Evolutionary conservation across 345 rosid species (phyloP).

Genomic region (Nephelium lappaceum): DNA sequence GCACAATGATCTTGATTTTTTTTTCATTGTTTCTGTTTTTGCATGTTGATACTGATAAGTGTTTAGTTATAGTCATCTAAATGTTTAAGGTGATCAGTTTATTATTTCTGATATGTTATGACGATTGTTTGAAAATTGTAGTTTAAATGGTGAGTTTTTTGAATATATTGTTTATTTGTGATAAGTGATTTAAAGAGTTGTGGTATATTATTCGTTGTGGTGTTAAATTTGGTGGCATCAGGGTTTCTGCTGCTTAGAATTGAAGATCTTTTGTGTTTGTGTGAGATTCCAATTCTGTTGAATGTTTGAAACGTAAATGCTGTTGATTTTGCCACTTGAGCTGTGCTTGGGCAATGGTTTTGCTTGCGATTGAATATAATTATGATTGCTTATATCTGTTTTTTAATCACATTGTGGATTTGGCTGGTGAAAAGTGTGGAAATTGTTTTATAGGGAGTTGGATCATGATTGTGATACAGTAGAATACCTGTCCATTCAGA

Average conservation of each 20-base stretch:
- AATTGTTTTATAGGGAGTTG: not conserved
- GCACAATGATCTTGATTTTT: too few species aligned
- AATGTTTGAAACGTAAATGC: not conserved
- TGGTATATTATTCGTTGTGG: not conserved
- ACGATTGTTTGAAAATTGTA: not conserved
- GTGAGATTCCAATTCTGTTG: not conserved
- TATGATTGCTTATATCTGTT: not conserved
- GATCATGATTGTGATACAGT: not conserved
- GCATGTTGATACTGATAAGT: not conserved
- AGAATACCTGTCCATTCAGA: not conserved
- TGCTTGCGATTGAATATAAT: not conserved
- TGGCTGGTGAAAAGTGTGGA: not conserved
- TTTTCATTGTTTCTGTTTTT: not conserved
- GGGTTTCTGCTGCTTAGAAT: conserved; percentile 3
- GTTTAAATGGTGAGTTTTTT: not conserved
- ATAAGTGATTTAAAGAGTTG: not conserved
- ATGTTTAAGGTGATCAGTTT: not conserved
- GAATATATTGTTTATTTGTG: not conserved
- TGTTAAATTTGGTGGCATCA: not conserved
- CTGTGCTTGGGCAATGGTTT: not conserved
- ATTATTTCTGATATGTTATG: not conserved
- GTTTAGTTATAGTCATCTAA: not conserved
- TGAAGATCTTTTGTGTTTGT: not conserved
- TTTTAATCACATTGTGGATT: not conserved
- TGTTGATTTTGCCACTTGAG: not conserved